Conservation (phyloP, 495 filamentous ascomycete genomes). For the Hypoxylon fuscum region DNA sequence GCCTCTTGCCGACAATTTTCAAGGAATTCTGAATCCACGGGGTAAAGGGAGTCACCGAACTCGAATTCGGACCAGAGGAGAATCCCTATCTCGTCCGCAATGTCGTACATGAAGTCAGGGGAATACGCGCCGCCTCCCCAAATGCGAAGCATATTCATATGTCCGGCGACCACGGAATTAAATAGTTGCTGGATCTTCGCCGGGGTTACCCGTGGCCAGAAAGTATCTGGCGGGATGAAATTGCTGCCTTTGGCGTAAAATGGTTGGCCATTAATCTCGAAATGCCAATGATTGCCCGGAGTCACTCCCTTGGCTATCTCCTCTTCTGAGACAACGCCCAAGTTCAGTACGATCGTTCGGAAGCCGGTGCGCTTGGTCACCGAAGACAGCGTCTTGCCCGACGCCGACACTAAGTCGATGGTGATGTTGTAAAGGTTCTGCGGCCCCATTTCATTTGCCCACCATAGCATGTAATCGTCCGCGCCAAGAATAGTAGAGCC, state of each 20-base stretch:
- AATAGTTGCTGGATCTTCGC: constrained; percentile 64
- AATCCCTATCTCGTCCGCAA: constrained; percentile 72
- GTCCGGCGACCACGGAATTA: constrained; percentile 63
- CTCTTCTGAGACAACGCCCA: constrained; percentile 64
- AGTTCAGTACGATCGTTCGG: constrained; percentile 73
- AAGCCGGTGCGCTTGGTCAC: constrained; percentile 70
- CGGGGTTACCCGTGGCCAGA: constrained; percentile 71
- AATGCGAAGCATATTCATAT: constrained; percentile 76
- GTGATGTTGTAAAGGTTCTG: constrained; percentile 69
- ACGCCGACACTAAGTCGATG: constrained; percentile 54
- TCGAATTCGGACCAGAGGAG: constrained; percentile 75
- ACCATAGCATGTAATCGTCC: constrained; percentile 67
- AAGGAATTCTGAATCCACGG: constrained; percentile 63
- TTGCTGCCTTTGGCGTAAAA: constrained; percentile 76
- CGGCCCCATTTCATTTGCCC: constrained; percentile 66
- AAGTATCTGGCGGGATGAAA: constrained; percentile 72
- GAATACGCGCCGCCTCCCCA: constrained; percentile 72
- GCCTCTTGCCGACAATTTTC: constrained; percentile 68
- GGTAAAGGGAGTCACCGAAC: constrained; percentile 72
- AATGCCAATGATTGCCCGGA: constrained; percentile 72
- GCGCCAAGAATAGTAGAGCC: constrained; percentile 58
- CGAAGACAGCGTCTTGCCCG: constrained; percentile 50
- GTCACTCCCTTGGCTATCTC: constrained; percentile 61
- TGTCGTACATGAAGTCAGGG: constrained; percentile 74
- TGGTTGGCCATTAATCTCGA: constrained; percentile 72